phyloP scores from a whole-genome alignment of 495 filamentous ascomycete genomes.

The Viridothelium virens region DNA sequence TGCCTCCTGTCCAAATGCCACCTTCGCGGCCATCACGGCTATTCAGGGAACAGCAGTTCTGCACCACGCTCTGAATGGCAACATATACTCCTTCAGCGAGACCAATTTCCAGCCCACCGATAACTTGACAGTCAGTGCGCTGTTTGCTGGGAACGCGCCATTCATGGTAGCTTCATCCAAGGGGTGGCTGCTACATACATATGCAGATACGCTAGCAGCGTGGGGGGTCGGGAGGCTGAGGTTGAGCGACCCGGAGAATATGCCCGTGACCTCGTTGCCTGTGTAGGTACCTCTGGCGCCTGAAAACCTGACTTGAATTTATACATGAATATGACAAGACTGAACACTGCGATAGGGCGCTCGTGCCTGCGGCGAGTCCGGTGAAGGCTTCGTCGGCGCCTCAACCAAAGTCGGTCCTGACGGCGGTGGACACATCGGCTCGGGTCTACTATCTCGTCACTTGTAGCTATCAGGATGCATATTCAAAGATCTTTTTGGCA shows the following conservation, averaged over 20 bases:
- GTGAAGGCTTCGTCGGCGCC: neutral
- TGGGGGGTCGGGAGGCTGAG: slow-evolving; percentile 4
- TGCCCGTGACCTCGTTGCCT: slow-evolving; percentile 1
- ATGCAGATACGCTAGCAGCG: neutral
- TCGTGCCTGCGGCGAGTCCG: neutral
- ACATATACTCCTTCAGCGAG: slow-evolving; percentile 6
- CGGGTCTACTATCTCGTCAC: slow-evolving; percentile 8
- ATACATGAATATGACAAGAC: neutral
- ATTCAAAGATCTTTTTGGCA: slow-evolving; percentile 9
- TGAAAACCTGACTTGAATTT: neutral
- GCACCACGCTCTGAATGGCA: neutral
- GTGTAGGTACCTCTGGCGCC: neutral
- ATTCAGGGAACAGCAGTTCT: slow-evolving; percentile 2
- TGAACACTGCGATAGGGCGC: neutral
- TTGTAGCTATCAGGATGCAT: neutral
- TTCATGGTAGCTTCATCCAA: neutral
- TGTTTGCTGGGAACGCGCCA: neutral
- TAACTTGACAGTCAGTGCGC: neutral
- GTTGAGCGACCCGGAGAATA: neutral
- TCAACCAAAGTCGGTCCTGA: neutral
- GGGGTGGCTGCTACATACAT: neutral
- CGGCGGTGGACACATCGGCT: slow-evolving; percentile 1
- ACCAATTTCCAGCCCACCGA: neutral
- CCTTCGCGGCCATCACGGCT: neutral
- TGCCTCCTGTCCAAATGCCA: slow-evolving; percentile 1